Percentiles rank a stretch among this genome's conserved stretches.
These are phyloP conservation scores for Euphorbia lathyris DNA, from an alignment of 345 rosid genomes.

Conservation along the genomic window DNA sequence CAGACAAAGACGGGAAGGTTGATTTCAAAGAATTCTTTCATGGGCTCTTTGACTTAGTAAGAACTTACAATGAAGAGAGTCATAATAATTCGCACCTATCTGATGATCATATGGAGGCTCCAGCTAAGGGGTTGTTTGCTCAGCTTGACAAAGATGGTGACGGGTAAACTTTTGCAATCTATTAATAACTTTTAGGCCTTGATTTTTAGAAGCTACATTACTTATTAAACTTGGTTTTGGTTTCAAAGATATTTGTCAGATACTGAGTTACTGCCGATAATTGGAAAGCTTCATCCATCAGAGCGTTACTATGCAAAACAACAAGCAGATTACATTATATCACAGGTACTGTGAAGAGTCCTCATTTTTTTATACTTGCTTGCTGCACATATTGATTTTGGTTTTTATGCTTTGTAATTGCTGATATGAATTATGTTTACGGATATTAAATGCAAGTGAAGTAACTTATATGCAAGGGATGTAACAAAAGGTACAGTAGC, in stretches of 20 bases:
- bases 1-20: slow-evolving; percentile 86
- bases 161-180: slow-evolving; percentile 46
- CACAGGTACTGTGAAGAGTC: slow-evolving; percentile 54
- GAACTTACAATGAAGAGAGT: slow-evolving; percentile 80
- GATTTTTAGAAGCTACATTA: slow-evolving; percentile 14
- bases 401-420: background rate
- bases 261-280: slow-evolving; percentile 65
- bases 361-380: background rate
- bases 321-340: slow-evolving; percentile 83
- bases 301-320: slow-evolving; percentile 93
- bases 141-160: slow-evolving; percentile 91
- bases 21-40: slow-evolving; percentile 80
- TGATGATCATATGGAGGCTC: slow-evolving; percentile 67
- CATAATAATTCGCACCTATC: slow-evolving; percentile 53
- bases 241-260: slow-evolving; percentile 61
- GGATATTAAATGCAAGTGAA: background rate
- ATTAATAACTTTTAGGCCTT: background rate
- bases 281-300: slow-evolving; percentile 89
- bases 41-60: slow-evolving; percentile 84
- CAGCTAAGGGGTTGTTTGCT: slow-evolving; percentile 66
- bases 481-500: background rate
- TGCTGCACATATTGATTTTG: background rate
- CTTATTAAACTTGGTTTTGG: slow-evolving; percentile 8
- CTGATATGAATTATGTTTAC: background rate
- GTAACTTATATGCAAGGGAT: background rate